These are phyloP conservation scores for Diaporthe sp. DNA, from an alignment of 2,329 filamentous ascomycete species.

Conservation along the genomic window DNA sequence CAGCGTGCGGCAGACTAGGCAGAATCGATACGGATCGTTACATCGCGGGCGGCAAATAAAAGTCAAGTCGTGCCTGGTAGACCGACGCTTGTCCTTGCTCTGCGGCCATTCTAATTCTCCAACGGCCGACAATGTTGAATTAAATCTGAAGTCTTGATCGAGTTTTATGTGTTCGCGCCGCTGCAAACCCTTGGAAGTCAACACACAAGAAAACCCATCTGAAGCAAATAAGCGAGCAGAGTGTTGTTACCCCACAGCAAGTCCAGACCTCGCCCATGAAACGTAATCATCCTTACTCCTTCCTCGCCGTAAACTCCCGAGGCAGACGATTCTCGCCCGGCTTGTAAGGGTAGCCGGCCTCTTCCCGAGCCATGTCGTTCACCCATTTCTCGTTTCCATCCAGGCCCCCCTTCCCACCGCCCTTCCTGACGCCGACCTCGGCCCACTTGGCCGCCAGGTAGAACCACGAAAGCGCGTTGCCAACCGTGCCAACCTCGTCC, in stretches of 20 bases:
- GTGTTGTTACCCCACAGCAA: background rate
- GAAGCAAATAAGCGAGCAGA: background rate
- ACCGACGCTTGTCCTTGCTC: background rate
- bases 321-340: slow-evolving; percentile 72
- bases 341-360: slow-evolving; percentile 68
- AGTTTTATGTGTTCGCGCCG: background rate
- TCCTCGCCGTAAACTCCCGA: slow-evolving; percentile 51
- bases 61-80: background rate
- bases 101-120: background rate
- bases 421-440: slow-evolving; percentile 60
- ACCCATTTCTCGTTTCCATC: slow-evolving; percentile 74
- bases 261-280: background rate
- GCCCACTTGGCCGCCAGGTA: slow-evolving; percentile 78
- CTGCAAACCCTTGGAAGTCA: background rate
- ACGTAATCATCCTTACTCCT: slow-evolving; percentile 28
- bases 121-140: background rate
- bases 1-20: background rate
- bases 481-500: slow-evolving; percentile 85
- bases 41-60: slow-evolving; percentile 6
- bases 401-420: slow-evolving; percentile 53
- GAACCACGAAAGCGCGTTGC: slow-evolving; percentile 80
- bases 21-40: background rate
- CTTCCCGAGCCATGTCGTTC: slow-evolving; percentile 77
- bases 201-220: background rate
- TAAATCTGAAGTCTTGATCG: background rate